phyloP scores from a whole-genome alignment of 306 rosid genomes.

The Benincasa hispida region DNA sequence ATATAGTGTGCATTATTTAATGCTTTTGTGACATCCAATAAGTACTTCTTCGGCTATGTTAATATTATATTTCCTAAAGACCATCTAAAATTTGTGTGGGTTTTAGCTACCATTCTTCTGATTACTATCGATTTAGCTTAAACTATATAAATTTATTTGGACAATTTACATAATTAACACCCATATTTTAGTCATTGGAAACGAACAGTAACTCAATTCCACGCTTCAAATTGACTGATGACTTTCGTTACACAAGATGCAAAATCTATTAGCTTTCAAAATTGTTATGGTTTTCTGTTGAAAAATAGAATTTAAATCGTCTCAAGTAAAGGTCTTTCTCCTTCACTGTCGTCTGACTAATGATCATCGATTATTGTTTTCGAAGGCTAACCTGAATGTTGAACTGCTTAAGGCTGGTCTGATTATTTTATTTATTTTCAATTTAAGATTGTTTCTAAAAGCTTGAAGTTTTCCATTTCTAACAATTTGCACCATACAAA shows the following conservation, averaged over 20 bases:
- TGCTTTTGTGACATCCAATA: background rate
- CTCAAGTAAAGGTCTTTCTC: no score
- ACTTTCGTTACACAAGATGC: no score
- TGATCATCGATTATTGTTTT: no score
- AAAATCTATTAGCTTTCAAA: no score
- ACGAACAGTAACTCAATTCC: background rate
- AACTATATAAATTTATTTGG: background rate
- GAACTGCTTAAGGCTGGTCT: no score
- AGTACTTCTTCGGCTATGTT: background rate
- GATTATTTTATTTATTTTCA: no score
- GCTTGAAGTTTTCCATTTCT: background rate
- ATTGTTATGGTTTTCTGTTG: no score
- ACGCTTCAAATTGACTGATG: no score
- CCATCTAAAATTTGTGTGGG: background rate
- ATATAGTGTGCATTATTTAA: background rate
- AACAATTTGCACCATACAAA: background rate
- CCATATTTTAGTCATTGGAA: background rate
- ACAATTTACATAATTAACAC: background rate
- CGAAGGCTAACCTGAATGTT: background rate
- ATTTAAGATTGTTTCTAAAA: no score
- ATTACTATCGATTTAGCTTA: background rate
- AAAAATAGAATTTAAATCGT: no score
- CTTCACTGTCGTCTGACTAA: no score
- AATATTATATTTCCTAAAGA: background rate
- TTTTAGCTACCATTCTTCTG: background rate